Evolutionary conservation across 306 rosid genomes (phyloP).

Genomic region (Pueraria montana): DNA sequence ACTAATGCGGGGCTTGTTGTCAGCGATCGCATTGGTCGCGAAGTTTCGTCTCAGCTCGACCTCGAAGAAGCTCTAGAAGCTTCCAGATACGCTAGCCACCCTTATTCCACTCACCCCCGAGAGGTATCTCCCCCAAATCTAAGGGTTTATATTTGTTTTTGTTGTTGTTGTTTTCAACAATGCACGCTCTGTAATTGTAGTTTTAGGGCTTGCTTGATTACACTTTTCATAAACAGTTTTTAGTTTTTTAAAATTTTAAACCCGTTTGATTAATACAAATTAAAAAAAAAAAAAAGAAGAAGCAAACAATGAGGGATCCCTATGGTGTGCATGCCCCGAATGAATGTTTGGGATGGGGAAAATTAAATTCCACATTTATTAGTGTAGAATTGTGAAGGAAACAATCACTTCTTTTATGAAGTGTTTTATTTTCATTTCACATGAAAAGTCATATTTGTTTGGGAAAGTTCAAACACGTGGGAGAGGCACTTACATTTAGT

Average conservation of each 20-base stretch:
- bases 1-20: constrained; percentile 82
- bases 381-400: constrained; percentile 3
- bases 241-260: too few species aligned
- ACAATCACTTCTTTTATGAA: background rate
- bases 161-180: background rate
- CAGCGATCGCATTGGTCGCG: constrained; percentile 90
- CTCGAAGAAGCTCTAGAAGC: constrained; percentile 97
- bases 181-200: background rate
- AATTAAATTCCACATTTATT: background rate
- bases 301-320: background rate
- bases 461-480: background rate
- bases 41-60: constrained; percentile 85
- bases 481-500: background rate
- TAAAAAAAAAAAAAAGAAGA: too few species aligned
- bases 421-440: constrained; percentile 20
- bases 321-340: background rate
- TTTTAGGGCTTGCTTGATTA: background rate
- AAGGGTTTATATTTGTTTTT: background rate
- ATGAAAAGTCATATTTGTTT: background rate
- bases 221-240: too few species aligned
- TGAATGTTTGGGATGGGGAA: background rate
- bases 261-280: background rate
- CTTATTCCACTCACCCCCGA: constrained; percentile 87
- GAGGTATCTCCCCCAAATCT: constrained; percentile 63
- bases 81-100: constrained; percentile 90